Evolutionary conservation across 345 rosid genomes (phyloP).

Genomic region (Lumnitzera racemosa): DNA sequence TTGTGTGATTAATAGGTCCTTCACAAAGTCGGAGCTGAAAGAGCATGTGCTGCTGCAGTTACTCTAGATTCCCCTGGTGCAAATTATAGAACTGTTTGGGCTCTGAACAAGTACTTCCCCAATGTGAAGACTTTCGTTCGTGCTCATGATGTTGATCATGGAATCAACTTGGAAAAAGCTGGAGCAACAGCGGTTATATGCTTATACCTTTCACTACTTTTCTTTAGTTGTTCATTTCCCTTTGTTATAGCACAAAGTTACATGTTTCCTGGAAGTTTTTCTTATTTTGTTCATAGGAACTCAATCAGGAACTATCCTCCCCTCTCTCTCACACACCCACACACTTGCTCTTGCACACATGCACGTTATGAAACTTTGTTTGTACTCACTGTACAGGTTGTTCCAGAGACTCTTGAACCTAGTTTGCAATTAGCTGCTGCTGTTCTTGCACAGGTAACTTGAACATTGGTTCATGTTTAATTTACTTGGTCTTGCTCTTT

Average conservation of each 20-base stretch:
- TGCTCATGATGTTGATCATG: constrained; percentile 96
- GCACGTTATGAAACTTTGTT: neutral
- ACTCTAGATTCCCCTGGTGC: constrained; percentile 97
- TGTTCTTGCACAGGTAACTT: constrained; percentile 88
- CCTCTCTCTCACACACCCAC: too few relatives aligned
- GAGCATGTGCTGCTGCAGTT: constrained; percentile 97
- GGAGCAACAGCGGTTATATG: constrained; percentile 89
- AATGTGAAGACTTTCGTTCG: constrained; percentile 95
- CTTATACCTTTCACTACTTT: constrained; percentile 7
- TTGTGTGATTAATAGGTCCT: constrained; percentile 51
- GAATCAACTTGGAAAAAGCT: constrained; percentile 91
- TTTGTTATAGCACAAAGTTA: too few relatives aligned
- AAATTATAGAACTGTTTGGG: constrained; percentile 98
- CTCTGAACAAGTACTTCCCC: constrained; percentile 92
- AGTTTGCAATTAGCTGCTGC: constrained; percentile 98
- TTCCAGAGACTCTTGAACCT: constrained; percentile 98
- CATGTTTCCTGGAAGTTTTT: too few relatives aligned
- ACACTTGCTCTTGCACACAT: neutral
- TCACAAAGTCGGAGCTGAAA: constrained; percentile 91
- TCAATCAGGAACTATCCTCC: too few relatives aligned
- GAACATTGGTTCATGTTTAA: constrained; percentile 5
- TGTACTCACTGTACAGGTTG: constrained; percentile 46
- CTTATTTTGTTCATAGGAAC: too few relatives aligned
- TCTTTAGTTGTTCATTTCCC: neutral
- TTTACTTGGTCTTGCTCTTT: too few relatives aligned